Evolutionary conservation across 2,329 filamentous ascomycete species (phyloP), one percentile per base, ranked within the genome.

Genomic region (Fusarium marasasianum): DNA sequence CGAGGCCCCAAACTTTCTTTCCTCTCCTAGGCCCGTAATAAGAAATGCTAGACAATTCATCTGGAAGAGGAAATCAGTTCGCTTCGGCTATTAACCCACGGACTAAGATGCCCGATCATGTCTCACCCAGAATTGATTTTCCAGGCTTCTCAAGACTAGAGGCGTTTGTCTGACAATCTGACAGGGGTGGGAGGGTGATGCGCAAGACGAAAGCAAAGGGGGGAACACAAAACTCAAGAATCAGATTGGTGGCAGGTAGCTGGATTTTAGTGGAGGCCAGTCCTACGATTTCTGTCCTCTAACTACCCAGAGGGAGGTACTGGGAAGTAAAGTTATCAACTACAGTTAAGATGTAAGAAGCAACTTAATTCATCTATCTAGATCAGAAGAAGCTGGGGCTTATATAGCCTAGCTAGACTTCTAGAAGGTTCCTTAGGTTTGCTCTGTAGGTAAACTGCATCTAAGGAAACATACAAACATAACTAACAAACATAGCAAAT

Each of bases 131-230:
- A 3, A 37, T 50, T 50, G 40, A 47, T 31, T 38, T 41, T 41
- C n/a, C 24, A 44, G 51, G 38, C 40, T 40, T 35, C 31, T 26
- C n/a, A 22, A 48, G 24, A 41, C 20, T 26, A 47, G 15, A 66
- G 24, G 9, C 22, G 24, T 45, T 48, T 24, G 38, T n/a, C 43
- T 43, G 37, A 45, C 75, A 77, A 31, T 20, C 41, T 44, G 38
- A 47, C 76, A 77, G 59, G 74, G 73, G 72, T 51, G 59, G 74
- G 60, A 67, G 72, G 74, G 24, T 77, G 45, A 69, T 77, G 63
- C 56, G 22, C 31, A 24, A 51, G 48, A 35, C n/a, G 12, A 51
- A 35, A 24, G n/a, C n/a, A 51, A 51, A 18, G 45, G 45, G 45
- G 29, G 22, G 22, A n/a, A 33, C 8, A 51, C 31, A 51, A 35